These are phyloP conservation scores for Anacardium occidentale DNA, from an alignment of 345 rosid genomes.

Conservation along the genomic window DNA sequence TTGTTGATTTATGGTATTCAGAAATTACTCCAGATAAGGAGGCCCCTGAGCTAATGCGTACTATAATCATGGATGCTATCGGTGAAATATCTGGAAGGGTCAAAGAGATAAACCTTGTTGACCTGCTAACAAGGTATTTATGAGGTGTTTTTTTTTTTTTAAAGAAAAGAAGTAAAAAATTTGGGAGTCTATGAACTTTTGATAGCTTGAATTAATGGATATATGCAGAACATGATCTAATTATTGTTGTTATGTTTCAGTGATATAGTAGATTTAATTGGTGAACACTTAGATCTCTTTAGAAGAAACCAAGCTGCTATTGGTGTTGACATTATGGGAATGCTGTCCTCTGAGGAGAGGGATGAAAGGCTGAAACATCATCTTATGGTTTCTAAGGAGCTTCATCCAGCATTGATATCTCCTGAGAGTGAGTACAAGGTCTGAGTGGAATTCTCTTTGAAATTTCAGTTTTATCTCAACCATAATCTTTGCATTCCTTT, in stretches of 20 bases:
- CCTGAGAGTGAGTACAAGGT: slow-evolving; percentile 99
- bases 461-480: slow-evolving; percentile 5
- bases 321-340: slow-evolving; percentile 86
- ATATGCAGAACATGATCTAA: slow-evolving; percentile 17
- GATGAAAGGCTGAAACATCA: slow-evolving; percentile 90
- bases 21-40: slow-evolving; percentile 91
- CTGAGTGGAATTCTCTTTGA: slow-evolving; percentile 45
- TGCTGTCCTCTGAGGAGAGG: slow-evolving; percentile 82
- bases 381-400: slow-evolving; percentile 84
- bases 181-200: background rate
- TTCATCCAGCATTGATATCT: slow-evolving; percentile 86
- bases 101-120: slow-evolving; percentile 81
- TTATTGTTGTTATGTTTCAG: slow-evolving; percentile 47
- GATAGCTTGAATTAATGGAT: slow-evolving; percentile 7
- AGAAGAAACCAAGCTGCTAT: slow-evolving; percentile 88
- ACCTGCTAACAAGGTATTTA: slow-evolving; percentile 71
- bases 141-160: background rate
- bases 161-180: background rate
- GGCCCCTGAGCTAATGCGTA: slow-evolving; percentile 77
- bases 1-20: slow-evolving; percentile 83
- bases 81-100: slow-evolving; percentile 84
- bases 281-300: slow-evolving; percentile 86
- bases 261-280: slow-evolving; percentile 88
- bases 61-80: slow-evolving; percentile 82
- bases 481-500: slow-evolving; percentile 13